phyloP scores from a whole-genome alignment of 2,329 filamentous ascomycete genomes.

The Ascomycota sp. region DNA sequence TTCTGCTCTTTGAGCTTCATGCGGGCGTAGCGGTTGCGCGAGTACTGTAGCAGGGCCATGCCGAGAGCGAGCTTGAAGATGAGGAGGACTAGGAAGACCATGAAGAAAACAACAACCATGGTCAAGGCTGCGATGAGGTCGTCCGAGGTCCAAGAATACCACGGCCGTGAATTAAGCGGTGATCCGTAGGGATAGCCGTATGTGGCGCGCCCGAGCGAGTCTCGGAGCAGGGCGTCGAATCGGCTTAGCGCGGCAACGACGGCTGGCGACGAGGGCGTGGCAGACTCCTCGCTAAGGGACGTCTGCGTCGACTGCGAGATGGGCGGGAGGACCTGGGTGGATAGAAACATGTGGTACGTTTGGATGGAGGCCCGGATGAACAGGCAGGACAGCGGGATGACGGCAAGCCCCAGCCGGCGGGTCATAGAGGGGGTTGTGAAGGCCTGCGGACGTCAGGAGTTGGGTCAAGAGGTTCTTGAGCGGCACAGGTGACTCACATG shows the following conservation, averaged over 20 bases:
- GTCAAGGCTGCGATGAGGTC: constrained; percentile 56
- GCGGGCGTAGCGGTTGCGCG: constrained; percentile 54
- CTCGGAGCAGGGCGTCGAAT: constrained; percentile 55
- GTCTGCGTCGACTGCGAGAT: constrained; percentile 44
- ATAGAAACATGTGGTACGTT: constrained; percentile 95
- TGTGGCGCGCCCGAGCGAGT: constrained; percentile 54
- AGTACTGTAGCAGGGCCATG: constrained; percentile 66
- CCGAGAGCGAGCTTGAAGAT: constrained; percentile 72
- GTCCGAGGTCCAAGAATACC: constrained; percentile 43
- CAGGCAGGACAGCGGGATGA: constrained; percentile 81
- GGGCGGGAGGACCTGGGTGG: constrained; percentile 63
- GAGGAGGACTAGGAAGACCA: constrained; percentile 66
- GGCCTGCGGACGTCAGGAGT: constrained; percentile 28
- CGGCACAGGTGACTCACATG: constrained; percentile 35
- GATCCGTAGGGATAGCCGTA: constrained; percentile 35
- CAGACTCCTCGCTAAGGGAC: constrained; percentile 41
- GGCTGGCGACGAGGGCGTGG: constrained; percentile 45
- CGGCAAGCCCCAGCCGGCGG: constrained; percentile 70
- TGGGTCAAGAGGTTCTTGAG: background rate
- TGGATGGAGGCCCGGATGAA: constrained; percentile 90
- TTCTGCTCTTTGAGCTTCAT: constrained; percentile 56
- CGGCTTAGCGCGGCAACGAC: constrained; percentile 61
- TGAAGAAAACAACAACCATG: constrained; percentile 72
- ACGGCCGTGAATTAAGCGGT: constrained; percentile 18
- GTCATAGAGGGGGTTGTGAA: constrained; percentile 83